Percentiles rank a stretch among this genome's conserved stretches.
These are phyloP conservation scores for Calocera viscosa DNA, from an alignment of 768 basidiomycete genomes.

Conservation along the genomic window DNA sequence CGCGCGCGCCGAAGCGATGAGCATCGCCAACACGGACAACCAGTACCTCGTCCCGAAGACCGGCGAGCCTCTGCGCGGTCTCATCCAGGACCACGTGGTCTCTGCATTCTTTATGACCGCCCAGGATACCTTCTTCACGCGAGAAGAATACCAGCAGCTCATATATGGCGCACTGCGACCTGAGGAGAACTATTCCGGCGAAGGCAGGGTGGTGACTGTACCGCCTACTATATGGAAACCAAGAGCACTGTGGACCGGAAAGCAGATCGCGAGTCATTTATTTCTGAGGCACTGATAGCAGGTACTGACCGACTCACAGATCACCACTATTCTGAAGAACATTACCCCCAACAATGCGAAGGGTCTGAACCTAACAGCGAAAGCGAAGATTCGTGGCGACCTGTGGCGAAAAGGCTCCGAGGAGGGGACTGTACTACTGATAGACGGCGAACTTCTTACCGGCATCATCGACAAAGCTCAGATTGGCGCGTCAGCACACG, in stretches of 20 bases:
- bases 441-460: constrained; percentile 85
- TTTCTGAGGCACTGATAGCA: constrained; percentile 3
- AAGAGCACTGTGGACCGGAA: constrained; percentile 86
- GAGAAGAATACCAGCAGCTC: constrained; percentile 92
- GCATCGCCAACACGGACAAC: constrained; percentile 94
- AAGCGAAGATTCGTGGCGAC: constrained; percentile 77
- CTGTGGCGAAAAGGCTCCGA: constrained; percentile 48
- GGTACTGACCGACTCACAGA: constrained; percentile 36
- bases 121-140: constrained; percentile 85
- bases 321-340: constrained; percentile 87
- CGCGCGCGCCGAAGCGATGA: constrained; percentile 83
- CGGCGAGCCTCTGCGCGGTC: constrained; percentile 89
- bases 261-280: constrained; percentile 67
- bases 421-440: constrained; percentile 79
- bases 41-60: constrained; percentile 99
- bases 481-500: constrained; percentile 90
- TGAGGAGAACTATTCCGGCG: constrained; percentile 54
- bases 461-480: constrained; percentile 96
- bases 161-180: constrained; percentile 88
- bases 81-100: constrained; percentile 98
- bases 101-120: constrained; percentile 99
- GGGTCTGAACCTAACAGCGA: constrained; percentile 73
- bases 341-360: constrained; percentile 67
- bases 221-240: constrained; percentile 93
- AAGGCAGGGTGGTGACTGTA: constrained; percentile 59